Percentiles rank a stretch among this genome's conserved stretches.
These are phyloP conservation scores for Sclerotinia minor DNA, from an alignment of 2,329 filamentous ascomycete species.

Conservation along the genomic window DNA sequence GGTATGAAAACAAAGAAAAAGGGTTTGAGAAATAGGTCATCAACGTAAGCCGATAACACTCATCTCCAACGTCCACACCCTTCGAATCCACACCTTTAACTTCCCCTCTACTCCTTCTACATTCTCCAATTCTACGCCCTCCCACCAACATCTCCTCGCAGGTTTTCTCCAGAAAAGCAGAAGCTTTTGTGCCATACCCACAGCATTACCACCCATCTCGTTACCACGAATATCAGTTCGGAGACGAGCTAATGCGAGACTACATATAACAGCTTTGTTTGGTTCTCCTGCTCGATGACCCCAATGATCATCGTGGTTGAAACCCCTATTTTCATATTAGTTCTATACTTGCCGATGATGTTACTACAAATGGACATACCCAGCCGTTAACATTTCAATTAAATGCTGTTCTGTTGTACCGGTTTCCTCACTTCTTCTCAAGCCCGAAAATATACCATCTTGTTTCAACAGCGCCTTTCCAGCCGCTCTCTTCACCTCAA, in stretches of 20 bases:
- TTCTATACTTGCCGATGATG: not conserved
- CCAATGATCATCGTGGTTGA: constrained; percentile 94
- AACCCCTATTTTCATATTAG: constrained; percentile 63
- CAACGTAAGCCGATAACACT: constrained; percentile 79
- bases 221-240: constrained; percentile 88
- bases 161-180: constrained; percentile 98
- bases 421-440: constrained; percentile 92
- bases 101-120: constrained; percentile 89
- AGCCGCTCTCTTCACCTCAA: constrained; percentile 90
- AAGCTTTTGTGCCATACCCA: constrained; percentile 98
- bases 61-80: constrained; percentile 99
- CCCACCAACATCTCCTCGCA: constrained; percentile 97
- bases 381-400: constrained; percentile 98
- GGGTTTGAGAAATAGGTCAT: not conserved
- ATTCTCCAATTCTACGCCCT: constrained; percentile 86
- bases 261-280: constrained; percentile 98
- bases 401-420: constrained; percentile 97
- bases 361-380: constrained; percentile 58
- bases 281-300: constrained; percentile 96
- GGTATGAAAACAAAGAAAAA: constrained; percentile 23
- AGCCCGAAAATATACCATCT: constrained; percentile 91
- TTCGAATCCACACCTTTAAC: constrained; percentile 96
- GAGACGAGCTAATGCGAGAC: constrained; percentile 85
- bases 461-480: constrained; percentile 84
- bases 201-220: constrained; percentile 71